These are phyloP conservation scores for Puccinia horiana DNA, from an alignment of 1,284 basidiomycete species.

Conservation along the genomic window DNA sequence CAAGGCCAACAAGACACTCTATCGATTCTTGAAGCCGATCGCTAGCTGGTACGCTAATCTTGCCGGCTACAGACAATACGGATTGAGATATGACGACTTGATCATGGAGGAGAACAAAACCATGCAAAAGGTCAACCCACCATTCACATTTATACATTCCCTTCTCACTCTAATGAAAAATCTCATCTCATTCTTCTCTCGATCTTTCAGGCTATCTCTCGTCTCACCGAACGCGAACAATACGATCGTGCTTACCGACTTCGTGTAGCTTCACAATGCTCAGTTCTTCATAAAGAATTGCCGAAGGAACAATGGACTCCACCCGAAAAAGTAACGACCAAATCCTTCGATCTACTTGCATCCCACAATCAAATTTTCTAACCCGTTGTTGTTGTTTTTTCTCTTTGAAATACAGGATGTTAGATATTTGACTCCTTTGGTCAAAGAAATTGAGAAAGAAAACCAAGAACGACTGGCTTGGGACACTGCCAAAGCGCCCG, in stretches of 20 bases:
- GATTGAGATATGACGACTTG: slow-evolving; percentile 93
- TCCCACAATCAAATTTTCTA: background rate
- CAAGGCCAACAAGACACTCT: slow-evolving; percentile 70
- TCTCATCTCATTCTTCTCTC: background rate
- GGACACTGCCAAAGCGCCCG: slow-evolving; percentile 66
- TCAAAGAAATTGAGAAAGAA: slow-evolving; percentile 75
- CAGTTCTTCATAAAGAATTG: slow-evolving; percentile 76
- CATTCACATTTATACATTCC: no score
- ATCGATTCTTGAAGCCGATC: slow-evolving; percentile 72
- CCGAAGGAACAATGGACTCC: slow-evolving; percentile 83
- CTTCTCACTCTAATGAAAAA: background rate
- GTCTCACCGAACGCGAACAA: slow-evolving; percentile 74
- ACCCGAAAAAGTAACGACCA: slow-evolving; percentile 70
- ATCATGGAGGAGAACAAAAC: slow-evolving; percentile 80
- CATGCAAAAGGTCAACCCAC: slow-evolving; percentile 73
- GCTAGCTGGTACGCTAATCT: slow-evolving; percentile 80
- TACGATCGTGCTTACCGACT: slow-evolving; percentile 93
- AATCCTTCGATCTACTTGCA: background rate
- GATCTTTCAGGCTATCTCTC: slow-evolving; percentile 71
- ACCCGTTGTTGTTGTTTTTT: slow-evolving; percentile 2
- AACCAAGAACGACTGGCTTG: slow-evolving; percentile 76
- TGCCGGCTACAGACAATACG: slow-evolving; percentile 82
- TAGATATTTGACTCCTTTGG: slow-evolving; percentile 82
- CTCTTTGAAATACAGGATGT: slow-evolving; percentile 67
- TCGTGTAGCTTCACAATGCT: slow-evolving; percentile 78